Evolutionary conservation across 2,329 filamentous ascomycete genomes (phyloP).

Genomic region (Huntiella omanensis): DNA sequence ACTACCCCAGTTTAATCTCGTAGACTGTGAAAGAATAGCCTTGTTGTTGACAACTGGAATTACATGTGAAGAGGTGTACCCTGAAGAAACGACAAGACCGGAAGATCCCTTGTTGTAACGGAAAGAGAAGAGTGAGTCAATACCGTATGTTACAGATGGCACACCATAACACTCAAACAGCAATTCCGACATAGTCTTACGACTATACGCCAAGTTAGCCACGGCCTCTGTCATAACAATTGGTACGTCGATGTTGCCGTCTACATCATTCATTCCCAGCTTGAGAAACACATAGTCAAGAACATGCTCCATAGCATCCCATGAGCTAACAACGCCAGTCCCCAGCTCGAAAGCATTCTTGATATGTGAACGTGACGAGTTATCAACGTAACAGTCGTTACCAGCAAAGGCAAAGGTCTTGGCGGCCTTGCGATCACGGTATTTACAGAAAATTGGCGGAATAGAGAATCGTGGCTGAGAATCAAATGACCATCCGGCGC

Average conservation of each 20-base stretch:
- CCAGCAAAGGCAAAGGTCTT: constrained; percentile 88
- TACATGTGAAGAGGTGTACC: constrained; percentile 82
- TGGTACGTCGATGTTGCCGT: constrained; percentile 62
- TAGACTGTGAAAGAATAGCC: constrained; percentile 67
- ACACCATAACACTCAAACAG: constrained; percentile 90
- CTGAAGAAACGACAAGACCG: constrained; percentile 78
- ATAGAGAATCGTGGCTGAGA: constrained; percentile 58
- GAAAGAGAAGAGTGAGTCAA: constrained; percentile 94
- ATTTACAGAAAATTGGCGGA: constrained; percentile 84
- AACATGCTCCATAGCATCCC: constrained; percentile 92
- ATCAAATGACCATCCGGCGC: constrained; percentile 94
- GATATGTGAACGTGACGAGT: constrained; percentile 76
- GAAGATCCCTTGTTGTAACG: constrained; percentile 74
- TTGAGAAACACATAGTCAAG: constrained; percentile 92
- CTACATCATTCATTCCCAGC: constrained; percentile 60
- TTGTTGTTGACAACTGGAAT: constrained; percentile 84
- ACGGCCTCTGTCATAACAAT: constrained; percentile 93
- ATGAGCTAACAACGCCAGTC: constrained; percentile 83
- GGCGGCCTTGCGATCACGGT: constrained; percentile 81
- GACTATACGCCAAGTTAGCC: constrained; percentile 73
- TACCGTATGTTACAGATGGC: constrained; percentile 78
- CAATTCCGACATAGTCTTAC: constrained; percentile 93
- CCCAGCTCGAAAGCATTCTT: constrained; percentile 81
- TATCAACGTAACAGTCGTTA: constrained; percentile 83
- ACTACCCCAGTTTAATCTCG: constrained; percentile 85